These are phyloP conservation scores for Ballota nigra DNA, from an alignment of 257 asterid species.

Conservation along the genomic window DNA sequence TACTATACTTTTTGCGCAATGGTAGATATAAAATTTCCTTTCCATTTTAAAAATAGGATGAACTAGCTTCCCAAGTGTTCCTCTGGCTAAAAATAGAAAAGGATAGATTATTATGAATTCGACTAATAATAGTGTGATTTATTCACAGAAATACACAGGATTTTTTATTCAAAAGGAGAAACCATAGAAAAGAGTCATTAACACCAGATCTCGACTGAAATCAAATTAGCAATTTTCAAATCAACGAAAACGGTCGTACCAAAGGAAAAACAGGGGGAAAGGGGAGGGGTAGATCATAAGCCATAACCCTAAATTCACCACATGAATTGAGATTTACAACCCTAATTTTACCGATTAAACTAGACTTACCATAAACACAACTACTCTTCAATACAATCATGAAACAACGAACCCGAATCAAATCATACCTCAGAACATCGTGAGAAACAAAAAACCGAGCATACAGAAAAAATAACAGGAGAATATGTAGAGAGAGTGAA, in stretches of 20 bases:
- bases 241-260: not conserved
- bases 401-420: not conserved
- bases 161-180: not conserved
- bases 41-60: too few relatives aligned
- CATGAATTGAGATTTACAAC: not conserved
- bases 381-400: not conserved
- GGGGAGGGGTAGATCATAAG: too few relatives aligned
- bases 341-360: not conserved
- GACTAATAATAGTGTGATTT: too few relatives aligned
- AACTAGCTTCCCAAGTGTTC: too few relatives aligned
- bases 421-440: constrained; percentile 26
- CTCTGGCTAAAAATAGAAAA: too few relatives aligned
- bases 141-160: not conserved
- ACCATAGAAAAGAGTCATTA: not conserved
- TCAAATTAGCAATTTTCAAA: not conserved
- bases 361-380: too few relatives aligned
- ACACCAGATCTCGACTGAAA: not conserved
- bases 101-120: too few relatives aligned
- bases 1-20: too few relatives aligned
- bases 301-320: constrained; percentile 14
- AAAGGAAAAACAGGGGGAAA: not conserved
- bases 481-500: constrained; percentile 13
- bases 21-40: too few relatives aligned
- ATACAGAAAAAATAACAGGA: not conserved
- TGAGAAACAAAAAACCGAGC: not conserved